phyloP scores from a whole-genome alignment of 2,329 filamentous ascomycete species.

The Colletotrichum lupini region DNA sequence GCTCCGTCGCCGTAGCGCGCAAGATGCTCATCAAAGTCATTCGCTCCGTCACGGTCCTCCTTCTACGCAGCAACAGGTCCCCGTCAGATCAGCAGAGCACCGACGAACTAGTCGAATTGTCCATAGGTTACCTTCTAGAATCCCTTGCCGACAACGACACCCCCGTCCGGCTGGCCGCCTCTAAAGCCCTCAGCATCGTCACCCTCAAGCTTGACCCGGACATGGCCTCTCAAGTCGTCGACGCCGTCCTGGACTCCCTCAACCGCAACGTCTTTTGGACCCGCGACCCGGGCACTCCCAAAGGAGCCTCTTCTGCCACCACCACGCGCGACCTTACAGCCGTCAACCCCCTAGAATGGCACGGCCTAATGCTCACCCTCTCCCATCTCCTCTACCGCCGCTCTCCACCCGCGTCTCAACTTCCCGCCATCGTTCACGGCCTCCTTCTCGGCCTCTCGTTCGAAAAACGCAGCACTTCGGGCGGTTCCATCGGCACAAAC shows the following conservation, averaged over 20 bases:
- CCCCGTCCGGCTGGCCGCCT: conserved; percentile 88
- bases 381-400: conserved; percentile 87
- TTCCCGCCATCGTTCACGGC: conserved; percentile 80
- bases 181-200: conserved; percentile 91
- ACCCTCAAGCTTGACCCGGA: conserved; percentile 81
- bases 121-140: conserved; percentile 84
- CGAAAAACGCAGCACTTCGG: conserved; percentile 87
- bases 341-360: conserved; percentile 88
- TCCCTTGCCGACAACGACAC: conserved; percentile 88
- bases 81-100: conserved; percentile 51
- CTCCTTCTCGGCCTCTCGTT: conserved; percentile 86
- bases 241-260: conserved; percentile 82
- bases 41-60: conserved; percentile 76
- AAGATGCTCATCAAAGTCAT: conserved; percentile 89
- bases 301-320: conserved; percentile 7
- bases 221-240: conserved; percentile 88
- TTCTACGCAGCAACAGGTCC: conserved; percentile 61
- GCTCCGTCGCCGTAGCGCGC: conserved; percentile 80
- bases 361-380: conserved; percentile 89
- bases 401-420: conserved; percentile 77
- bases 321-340: conserved; percentile 71
- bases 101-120: conserved; percentile 77
- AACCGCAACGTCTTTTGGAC: conserved; percentile 67
- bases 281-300: conserved; percentile 47
- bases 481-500: conserved; percentile 87